Evolutionary conservation across 495 filamentous ascomycete genomes (phyloP), one percentile per base, ranked within the genome.

Genomic region (Aspergillus steynii): DNA sequence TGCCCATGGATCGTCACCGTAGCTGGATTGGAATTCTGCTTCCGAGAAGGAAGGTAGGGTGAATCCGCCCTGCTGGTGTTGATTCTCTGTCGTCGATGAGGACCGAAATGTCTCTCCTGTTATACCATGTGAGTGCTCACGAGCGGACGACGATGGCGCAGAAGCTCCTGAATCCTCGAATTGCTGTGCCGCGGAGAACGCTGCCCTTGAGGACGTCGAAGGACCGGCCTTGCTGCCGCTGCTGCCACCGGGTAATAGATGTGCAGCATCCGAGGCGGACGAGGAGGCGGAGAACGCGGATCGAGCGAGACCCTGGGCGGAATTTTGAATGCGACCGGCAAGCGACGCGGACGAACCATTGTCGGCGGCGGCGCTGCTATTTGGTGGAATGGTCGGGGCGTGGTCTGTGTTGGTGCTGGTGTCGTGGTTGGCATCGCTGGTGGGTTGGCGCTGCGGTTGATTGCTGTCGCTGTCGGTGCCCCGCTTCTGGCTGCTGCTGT

Each of bases 311-410:
- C 63, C 62, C 5, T 73, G 56, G 0, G 77, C 77, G 25, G 77
- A 80, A 56, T 55, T 65, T 55, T 80, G 76, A 61, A 80, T 71
- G 53, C 76, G 73, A 55, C 51, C 53, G 61, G 73, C 67, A 9
- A 78, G 70, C 6, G 77, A 74, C 31, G 60, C 61, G 31, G 61
- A 4, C 26, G 56, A 31, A n/a, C 51, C 59, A 58, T 55, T 58
- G 7, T 50, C 3, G 50, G 50, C 46, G 58, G 56, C 53, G 37
- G 27, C 55, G 32, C 56, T 62, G 9, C 26, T 57, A 14, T 62
- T 55, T 20, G 59, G 55, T 10, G 52, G 31, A 42, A 4, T 42
- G n/a, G 53, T 12, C 51, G 53, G 62, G 52, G 49, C 31, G 14
- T 29, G 51, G 42, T 26, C 29, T 49, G 42, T 51, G 20, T 56